Evolutionary conservation across 1,139 yeast genomes (phyloP), one percentile per base, ranked within the genome.

Genomic region (Suhomyces bribrorum): DNA sequence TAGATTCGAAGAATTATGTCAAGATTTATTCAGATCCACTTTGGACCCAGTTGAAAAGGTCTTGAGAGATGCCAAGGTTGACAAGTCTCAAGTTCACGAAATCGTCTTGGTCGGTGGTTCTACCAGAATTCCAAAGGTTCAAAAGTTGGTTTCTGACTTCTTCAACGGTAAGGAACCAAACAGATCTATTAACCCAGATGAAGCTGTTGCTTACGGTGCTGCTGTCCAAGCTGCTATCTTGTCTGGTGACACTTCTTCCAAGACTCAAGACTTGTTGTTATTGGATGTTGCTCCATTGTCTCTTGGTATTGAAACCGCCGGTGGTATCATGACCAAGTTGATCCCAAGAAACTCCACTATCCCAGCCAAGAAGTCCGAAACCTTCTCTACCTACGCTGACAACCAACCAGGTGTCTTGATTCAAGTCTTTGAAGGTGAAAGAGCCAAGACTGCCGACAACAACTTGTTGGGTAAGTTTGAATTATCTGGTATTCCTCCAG

Each of bases 381-480:
- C 87, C 54, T 90, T 90, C 81, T 88, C 97, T 43, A 89, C 97
- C 46, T 94, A 92, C 57, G 95, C 92, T 54, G 97, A 90, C 70
- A 90, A 90, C 78, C 97, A 90, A 73, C 95, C 95, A 53, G 90
- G 95, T 64, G 97, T 90, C 49, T 77, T 88, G 69, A 90, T 90
- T 68, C 96, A 89, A 75, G 96, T 90, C 45, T 90, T 72, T 63
- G 97, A 90, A 73, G 97, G 97, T 79, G 97, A 90, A 75, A 87
- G 97, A 73, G 86, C 96, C 43, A 79, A 86, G 76, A 88, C 95
- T 48, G 87, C 87, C 75, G 97, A 90, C 72, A 90, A 90, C 80
- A 90, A 90, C 75, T 73, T 85, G 62, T 80, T 90, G 57, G 97
- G 97, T 70, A 90, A 90, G 75, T 90, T 90, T 64, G 97, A 90